Conservation (phyloP, 2,329 filamentous ascomycete genomes). For the Penicillium expansum region DNA sequence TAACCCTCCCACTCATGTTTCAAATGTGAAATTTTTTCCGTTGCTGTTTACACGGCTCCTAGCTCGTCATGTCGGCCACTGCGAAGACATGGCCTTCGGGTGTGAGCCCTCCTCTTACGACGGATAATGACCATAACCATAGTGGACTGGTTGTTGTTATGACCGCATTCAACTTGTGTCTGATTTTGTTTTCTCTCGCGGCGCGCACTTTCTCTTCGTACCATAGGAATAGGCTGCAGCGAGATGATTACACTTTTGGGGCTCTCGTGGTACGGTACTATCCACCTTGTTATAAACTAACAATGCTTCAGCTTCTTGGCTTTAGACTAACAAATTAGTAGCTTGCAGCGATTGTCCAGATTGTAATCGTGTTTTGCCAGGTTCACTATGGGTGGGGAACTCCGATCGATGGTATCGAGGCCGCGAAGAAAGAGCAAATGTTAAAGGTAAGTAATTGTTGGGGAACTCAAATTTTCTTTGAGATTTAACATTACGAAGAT, state of each 20-base stretch:
- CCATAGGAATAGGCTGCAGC: constrained; percentile 30
- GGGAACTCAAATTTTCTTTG: too few species aligned
- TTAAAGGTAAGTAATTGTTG: background rate
- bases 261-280: constrained; percentile 27
- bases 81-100: constrained; percentile 14
- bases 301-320: background rate
- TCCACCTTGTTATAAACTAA: background rate
- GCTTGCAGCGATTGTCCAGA: background rate
- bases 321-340: background rate
- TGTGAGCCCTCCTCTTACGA: constrained; percentile 36
- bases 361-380: background rate
- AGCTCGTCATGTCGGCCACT: background rate
- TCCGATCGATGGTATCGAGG: background rate
- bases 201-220: constrained; percentile 42
- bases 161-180: constrained; percentile 38
- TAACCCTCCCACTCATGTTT: background rate
- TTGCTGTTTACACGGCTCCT: background rate
- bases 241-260: constrained; percentile 39
- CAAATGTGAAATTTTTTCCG: background rate
- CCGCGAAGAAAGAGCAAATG: background rate
- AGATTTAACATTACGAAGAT: background rate
- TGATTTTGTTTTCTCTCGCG: constrained; percentile 41
- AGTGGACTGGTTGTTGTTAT: constrained; percentile 44
- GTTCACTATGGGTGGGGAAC: background rate
- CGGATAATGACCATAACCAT: constrained; percentile 40